phyloP scores from a whole-genome alignment of 441 rosid genomes.

The Flueggea neowawraea region DNA sequence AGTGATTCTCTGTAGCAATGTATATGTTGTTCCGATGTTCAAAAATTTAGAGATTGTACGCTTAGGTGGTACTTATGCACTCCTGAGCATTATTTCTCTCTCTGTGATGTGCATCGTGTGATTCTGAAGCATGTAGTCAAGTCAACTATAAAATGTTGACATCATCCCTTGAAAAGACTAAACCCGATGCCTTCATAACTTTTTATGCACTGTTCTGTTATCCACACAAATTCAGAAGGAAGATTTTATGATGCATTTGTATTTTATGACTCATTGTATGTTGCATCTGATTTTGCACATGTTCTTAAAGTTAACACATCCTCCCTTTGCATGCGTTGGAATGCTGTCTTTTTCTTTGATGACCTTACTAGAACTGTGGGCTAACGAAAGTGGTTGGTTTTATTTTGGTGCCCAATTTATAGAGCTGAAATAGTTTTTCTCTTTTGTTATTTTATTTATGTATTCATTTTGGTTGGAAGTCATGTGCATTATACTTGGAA shows the following conservation, averaged over 20 bases:
- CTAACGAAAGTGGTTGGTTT: neutral
- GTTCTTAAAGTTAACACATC: too few relatives aligned
- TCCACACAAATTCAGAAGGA: too few relatives aligned
- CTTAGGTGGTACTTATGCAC: neutral
- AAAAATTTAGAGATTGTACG: neutral
- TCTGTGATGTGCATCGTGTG: neutral
- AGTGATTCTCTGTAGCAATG: conserved; percentile 17
- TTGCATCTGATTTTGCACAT: too few relatives aligned
- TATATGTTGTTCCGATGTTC: neutral
- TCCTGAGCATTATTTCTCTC: too few relatives aligned
- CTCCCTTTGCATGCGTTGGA: too few relatives aligned
- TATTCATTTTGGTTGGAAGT: neutral
- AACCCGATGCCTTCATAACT: too few relatives aligned
- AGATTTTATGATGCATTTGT: too few relatives aligned
- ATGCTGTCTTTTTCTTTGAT: too few relatives aligned
- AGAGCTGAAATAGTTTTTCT: neutral
- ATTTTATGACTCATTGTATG: too few relatives aligned
- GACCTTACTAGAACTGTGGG: neutral
- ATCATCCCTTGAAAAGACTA: too few relatives aligned
- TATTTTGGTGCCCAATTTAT: neutral
- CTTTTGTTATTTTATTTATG: neutral
- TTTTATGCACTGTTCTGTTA: too few relatives aligned
- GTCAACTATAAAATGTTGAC: neutral
- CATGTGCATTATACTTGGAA: neutral
- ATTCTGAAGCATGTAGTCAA: neutral